Evolutionary conservation across 768 basidiomycete genomes (phyloP).

Genomic region (Boletus subcaerulescens): DNA sequence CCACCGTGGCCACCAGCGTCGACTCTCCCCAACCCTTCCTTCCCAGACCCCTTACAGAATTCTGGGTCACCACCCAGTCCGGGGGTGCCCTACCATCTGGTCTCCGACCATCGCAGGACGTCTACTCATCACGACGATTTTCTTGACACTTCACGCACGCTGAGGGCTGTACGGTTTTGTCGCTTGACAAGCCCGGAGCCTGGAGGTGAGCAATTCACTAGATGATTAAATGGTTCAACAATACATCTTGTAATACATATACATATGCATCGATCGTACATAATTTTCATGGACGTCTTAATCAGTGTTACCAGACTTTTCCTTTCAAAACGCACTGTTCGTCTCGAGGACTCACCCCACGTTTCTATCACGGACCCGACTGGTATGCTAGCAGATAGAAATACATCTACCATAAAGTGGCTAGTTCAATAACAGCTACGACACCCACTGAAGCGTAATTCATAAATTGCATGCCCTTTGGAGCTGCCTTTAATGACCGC

Average conservation of each 20-base stretch:
- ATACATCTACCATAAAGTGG: neutral
- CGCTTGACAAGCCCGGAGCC: constrained; percentile 1
- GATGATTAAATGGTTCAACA: constrained; percentile 1
- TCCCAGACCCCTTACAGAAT: neutral
- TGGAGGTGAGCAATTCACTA: neutral
- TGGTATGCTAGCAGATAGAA: neutral
- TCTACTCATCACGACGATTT: neutral
- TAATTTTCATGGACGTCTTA: neutral
- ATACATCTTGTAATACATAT: neutral
- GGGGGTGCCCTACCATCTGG: neutral
- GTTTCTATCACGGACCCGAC: neutral
- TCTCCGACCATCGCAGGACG: constrained; percentile 1
- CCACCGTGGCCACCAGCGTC: constrained; percentile 2
- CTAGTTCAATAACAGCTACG: too few relatives aligned
- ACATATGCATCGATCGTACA: neutral
- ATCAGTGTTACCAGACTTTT: neutral
- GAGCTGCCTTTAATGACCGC: neutral
- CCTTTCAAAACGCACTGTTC: neutral
- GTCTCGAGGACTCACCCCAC: neutral
- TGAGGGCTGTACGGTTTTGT: constrained; percentile 6
- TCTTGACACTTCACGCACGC: neutral
- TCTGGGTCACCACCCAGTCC: neutral
- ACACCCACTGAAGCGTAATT: neutral
- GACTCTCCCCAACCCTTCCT: neutral
- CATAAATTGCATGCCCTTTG: neutral